phyloP scores from a whole-genome alignment of 2,329 filamentous ascomycete genomes.

The Penicillium oxalicum region DNA sequence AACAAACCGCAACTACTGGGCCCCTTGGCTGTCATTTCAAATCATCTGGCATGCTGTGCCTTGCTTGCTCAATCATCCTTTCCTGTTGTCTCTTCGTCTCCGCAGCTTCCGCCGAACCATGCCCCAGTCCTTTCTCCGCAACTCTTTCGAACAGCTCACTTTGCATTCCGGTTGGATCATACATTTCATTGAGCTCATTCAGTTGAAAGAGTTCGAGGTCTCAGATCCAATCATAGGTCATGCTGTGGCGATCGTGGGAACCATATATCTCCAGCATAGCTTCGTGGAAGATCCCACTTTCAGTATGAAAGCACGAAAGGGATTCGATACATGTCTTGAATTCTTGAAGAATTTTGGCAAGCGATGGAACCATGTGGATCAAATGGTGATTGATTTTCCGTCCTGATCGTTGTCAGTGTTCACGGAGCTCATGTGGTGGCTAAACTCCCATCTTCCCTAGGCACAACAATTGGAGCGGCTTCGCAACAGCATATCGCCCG shows the following conservation, averaged over 20 bases:
- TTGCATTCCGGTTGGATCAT: conserved; percentile 46
- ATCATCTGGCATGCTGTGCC: conserved; percentile 45
- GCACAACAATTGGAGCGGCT: conserved; percentile 24
- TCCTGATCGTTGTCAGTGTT: background rate
- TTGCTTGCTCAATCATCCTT: conserved; percentile 46
- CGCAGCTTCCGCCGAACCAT: conserved; percentile 44
- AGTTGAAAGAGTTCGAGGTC: conserved; percentile 38
- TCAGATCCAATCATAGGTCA: conserved; percentile 42
- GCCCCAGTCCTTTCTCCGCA: conserved; percentile 47
- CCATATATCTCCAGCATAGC: conserved; percentile 47
- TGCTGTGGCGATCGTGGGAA: conserved; percentile 45
- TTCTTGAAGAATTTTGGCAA: conserved; percentile 31
- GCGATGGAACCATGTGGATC: conserved; percentile 34
- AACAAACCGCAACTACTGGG: conserved; percentile 43
- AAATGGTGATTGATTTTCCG: conserved; percentile 10
- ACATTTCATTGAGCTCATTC: conserved; percentile 42
- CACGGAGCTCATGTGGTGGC: background rate
- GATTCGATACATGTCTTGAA: conserved; percentile 37
- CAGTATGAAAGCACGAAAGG: conserved; percentile 31
- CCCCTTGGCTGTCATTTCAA: conserved; percentile 45
- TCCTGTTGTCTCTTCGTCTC: conserved; percentile 44
- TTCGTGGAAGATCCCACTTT: conserved; percentile 36
- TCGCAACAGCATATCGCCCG: conserved; percentile 29
- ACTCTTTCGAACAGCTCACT: conserved; percentile 44
- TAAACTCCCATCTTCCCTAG: conserved; percentile 7